Evolutionary conservation across 2,329 filamentous ascomycete species (phyloP).

Genomic region (Dactylellina cionopaga): DNA sequence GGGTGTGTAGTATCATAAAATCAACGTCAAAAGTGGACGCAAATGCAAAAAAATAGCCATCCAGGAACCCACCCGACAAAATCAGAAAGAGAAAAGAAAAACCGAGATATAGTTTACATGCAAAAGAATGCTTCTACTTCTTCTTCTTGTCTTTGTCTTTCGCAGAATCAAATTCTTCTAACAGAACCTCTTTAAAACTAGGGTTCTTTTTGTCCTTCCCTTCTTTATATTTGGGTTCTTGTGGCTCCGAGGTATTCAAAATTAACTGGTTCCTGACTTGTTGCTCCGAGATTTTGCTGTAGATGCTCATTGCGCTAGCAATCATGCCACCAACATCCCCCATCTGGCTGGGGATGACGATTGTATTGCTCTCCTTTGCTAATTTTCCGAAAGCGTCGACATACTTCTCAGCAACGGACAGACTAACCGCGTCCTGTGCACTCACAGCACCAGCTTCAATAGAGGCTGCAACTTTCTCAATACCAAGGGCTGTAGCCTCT

Average conservation of each 20-base stretch:
- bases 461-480: slow-evolving; percentile 81
- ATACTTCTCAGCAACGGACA: slow-evolving; percentile 96
- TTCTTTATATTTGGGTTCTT: slow-evolving; percentile 58
- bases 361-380: slow-evolving; percentile 92
- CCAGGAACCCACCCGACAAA: background rate
- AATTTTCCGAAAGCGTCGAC: slow-evolving; percentile 93
- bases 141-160: slow-evolving; percentile 53
- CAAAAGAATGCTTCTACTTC: slow-evolving; percentile 20
- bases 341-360: slow-evolving; percentile 95
- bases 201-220: slow-evolving; percentile 52
- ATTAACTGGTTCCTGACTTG: slow-evolving; percentile 70
- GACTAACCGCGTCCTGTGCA: slow-evolving; percentile 83
- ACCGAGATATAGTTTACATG: slow-evolving; percentile 20
- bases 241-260: slow-evolving; percentile 67
- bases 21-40: background rate
- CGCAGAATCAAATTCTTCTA: slow-evolving; percentile 49
- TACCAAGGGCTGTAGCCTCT: slow-evolving; percentile 83
- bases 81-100: slow-evolving; percentile 23
- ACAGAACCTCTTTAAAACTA: slow-evolving; percentile 56
- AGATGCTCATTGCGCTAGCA: slow-evolving; percentile 92
- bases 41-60: background rate
- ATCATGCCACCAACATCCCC: slow-evolving; percentile 98
- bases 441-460: slow-evolving; percentile 78
- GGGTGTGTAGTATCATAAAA: background rate
- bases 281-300: slow-evolving; percentile 87